Conservation (phyloP, 106 monocot species). For the Dioscorea dumetorum region DNA sequence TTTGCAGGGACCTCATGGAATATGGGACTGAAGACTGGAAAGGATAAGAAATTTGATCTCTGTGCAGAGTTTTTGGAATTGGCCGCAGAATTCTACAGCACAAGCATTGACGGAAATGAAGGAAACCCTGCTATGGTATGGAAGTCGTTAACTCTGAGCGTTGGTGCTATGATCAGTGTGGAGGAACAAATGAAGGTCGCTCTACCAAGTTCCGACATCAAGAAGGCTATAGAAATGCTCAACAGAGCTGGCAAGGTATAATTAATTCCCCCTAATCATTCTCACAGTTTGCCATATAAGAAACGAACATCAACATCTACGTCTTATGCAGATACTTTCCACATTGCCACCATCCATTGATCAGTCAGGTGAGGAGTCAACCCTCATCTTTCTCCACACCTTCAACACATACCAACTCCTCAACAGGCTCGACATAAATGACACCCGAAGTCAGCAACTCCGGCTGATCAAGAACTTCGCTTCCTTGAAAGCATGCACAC, state of each 20-base stretch:
- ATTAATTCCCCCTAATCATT: background rate
- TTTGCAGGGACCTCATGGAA: constrained; percentile 91
- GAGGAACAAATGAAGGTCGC: constrained; percentile 47
- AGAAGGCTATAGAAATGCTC: constrained; percentile 74
- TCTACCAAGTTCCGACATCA: constrained; percentile 43
- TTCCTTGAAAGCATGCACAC: constrained; percentile 43
- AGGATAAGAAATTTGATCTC: constrained; percentile 43
- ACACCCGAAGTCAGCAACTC: constrained; percentile 46
- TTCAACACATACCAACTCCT: constrained; percentile 67
- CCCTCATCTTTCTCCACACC: constrained; percentile 61
- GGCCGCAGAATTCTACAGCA: constrained; percentile 67
- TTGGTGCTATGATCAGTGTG: constrained; percentile 48
- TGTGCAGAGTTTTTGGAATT: constrained; percentile 72
- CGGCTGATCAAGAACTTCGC: constrained; percentile 71
- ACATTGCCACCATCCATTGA: constrained; percentile 24
- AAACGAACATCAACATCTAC: no score
- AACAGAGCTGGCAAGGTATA: constrained; percentile 67
- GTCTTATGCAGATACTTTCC: constrained; percentile 49
- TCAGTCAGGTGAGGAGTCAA: constrained; percentile 19
- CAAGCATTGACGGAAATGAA: constrained; percentile 13
- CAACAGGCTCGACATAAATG: constrained; percentile 24
- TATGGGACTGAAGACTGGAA: constrained; percentile 67
- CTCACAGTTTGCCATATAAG: no score
- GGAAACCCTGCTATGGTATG: constrained; percentile 44
- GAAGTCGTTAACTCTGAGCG: constrained; percentile 58